Percentiles rank a stretch among this genome's conserved stretches.
Conservation (phyloP, 768 basidiomycete genomes). For the Pleurotus giganteus region DNA sequence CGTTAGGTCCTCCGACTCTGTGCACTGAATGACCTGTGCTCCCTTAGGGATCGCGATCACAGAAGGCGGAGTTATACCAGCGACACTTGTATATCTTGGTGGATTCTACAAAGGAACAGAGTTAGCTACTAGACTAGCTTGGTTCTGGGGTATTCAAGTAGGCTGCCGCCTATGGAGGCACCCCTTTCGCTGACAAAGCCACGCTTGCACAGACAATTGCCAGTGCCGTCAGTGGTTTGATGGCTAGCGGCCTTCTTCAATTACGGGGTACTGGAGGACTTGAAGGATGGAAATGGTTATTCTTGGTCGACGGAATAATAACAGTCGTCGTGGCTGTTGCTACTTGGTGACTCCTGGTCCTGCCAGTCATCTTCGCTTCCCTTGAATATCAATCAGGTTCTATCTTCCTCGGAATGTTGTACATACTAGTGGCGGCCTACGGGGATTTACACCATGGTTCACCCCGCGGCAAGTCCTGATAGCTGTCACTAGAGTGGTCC, state of each 20-base stretch:
- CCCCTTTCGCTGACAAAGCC: background rate
- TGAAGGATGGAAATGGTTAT: constrained; percentile 42
- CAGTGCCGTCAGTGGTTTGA: constrained; percentile 37
- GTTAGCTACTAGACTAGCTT: constrained; percentile 37
- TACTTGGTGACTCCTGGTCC: constrained; percentile 25
- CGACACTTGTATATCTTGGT: constrained; percentile 40
- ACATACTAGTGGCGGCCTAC: constrained; percentile 27
- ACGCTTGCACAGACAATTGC: constrained; percentile 22
- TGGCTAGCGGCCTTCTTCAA: constrained; percentile 38
- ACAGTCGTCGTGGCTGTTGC: constrained; percentile 30
- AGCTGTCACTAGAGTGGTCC: constrained; percentile 32
- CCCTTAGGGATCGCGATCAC: constrained; percentile 36
- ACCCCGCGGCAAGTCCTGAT: constrained; percentile 32
- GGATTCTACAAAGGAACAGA: constrained; percentile 43
- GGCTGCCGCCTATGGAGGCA: background rate
- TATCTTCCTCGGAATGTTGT: constrained; percentile 32
- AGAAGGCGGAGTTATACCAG: constrained; percentile 39
- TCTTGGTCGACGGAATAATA: constrained; percentile 37
- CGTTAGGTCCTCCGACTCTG: background rate
- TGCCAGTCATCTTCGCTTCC: background rate
- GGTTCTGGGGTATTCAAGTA: constrained; percentile 40
- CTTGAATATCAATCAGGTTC: constrained; percentile 24
- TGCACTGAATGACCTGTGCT: background rate
- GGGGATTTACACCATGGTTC: constrained; percentile 36
- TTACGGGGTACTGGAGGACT: constrained; percentile 32